Percentiles rank a stretch among this genome's conserved stretches.
phyloP scores from a whole-genome alignment of 176 grass and related monocot genomes.

The Bothriochloa decipiens region DNA sequence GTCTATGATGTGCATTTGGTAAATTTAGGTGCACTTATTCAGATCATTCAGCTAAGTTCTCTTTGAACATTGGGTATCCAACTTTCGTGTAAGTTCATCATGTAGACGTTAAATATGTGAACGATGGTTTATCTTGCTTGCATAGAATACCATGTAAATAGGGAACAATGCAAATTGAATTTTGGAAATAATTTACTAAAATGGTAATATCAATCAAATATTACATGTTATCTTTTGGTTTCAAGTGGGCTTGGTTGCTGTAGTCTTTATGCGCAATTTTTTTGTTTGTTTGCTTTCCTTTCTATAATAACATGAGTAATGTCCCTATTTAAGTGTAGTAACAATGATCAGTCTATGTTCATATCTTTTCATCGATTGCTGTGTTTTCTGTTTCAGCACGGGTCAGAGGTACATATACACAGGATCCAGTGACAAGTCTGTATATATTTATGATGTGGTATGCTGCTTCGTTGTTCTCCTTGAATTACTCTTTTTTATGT shows the following conservation, averaged over 20 bases:
- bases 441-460: slow-evolving; percentile 96
- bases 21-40: neutral
- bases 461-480: slow-evolving; percentile 32
- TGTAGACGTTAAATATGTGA: neutral
- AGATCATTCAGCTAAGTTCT: neutral
- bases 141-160: neutral
- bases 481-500: neutral
- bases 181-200: neutral
- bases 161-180: neutral
- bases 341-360: neutral
- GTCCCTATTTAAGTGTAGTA: neutral
- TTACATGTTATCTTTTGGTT: neutral
- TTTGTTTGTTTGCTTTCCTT: neutral
- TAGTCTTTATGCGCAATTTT: neutral
- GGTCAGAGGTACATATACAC: slow-evolving; percentile 98
- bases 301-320: neutral
- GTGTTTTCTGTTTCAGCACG: slow-evolving; percentile 59
- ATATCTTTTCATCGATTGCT: slow-evolving; percentile 12
- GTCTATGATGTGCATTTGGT: neutral
- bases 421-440: slow-evolving; percentile 74
- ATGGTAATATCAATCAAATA: neutral
- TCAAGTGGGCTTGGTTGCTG: neutral
- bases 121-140: neutral
- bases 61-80: neutral
- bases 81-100: neutral